Evolutionary conservation across 768 basidiomycete genomes (phyloP).

Genomic region (Phlebiopsis gigantea): DNA sequence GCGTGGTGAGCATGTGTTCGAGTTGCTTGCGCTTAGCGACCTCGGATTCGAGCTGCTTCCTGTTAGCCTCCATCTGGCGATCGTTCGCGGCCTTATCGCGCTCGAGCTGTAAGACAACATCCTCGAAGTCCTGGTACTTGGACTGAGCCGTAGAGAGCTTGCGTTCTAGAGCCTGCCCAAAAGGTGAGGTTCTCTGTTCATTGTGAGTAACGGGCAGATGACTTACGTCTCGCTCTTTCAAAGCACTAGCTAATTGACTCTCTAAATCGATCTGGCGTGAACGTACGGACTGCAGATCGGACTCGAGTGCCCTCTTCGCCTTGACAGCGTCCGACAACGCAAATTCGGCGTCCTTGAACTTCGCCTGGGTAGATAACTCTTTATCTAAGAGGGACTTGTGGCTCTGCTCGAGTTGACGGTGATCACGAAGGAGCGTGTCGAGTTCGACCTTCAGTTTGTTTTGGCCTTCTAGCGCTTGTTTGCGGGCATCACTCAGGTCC

Average conservation of each 20-base stretch:
- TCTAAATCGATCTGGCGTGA: conserved; percentile 67
- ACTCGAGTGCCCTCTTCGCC: conserved; percentile 58
- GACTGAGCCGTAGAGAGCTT: conserved; percentile 67
- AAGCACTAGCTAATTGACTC: conserved; percentile 52
- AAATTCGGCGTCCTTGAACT: conserved; percentile 43
- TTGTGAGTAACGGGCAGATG: background rate
- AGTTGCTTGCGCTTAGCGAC: conserved; percentile 65
- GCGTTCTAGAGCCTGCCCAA: conserved; percentile 62
- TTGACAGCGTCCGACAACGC: conserved; percentile 59
- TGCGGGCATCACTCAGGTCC: conserved; percentile 63
- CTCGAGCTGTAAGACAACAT: conserved; percentile 78
- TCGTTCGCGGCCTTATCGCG: conserved; percentile 72
- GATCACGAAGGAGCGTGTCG: conserved; percentile 57
- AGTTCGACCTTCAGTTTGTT: conserved; percentile 74
- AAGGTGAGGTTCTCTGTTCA: background rate
- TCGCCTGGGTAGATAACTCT: conserved; percentile 46
- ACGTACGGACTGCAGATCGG: conserved; percentile 67
- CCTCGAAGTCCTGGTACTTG: conserved; percentile 84
- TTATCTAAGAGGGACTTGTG: conserved; percentile 62
- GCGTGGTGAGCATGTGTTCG: conserved; percentile 55
- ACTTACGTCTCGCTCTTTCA: conserved; percentile 71
- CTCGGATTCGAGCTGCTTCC: conserved; percentile 74
- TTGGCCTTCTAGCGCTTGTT: conserved; percentile 55
- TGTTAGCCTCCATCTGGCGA: conserved; percentile 63
- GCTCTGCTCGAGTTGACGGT: conserved; percentile 51